Conservation (phyloP, 352 stramenopile genomes). For the Globisporangium acanthophoron region DNA sequence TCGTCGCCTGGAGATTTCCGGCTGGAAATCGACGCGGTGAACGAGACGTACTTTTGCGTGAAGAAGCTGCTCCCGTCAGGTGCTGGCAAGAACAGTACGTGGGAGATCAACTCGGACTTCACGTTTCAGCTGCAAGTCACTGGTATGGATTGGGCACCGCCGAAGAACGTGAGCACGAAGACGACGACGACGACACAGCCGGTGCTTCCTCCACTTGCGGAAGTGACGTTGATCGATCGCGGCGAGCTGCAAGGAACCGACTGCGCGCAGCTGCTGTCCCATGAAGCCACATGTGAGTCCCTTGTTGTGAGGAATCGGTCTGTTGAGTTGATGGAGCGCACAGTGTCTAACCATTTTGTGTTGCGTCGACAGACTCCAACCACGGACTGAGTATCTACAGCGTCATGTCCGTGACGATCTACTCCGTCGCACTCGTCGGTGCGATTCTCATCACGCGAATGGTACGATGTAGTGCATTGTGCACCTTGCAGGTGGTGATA, state of each 20-base stretch:
- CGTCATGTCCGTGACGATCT: slow-evolving; percentile 84
- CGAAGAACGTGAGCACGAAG: slow-evolving; percentile 6
- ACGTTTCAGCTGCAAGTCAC: slow-evolving; percentile 72
- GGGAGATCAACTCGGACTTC: slow-evolving; percentile 66
- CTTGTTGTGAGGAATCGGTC: neutral
- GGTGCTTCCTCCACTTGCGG: slow-evolving; percentile 40
- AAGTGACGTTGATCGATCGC: slow-evolving; percentile 59
- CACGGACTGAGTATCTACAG: slow-evolving; percentile 81
- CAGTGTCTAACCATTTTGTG: slow-evolving; percentile 8
- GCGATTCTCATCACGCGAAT: slow-evolving; percentile 79
- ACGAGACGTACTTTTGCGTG: slow-evolving; percentile 75
- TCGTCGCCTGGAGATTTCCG: slow-evolving; percentile 42
- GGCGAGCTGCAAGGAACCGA: slow-evolving; percentile 48
- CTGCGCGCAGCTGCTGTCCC: slow-evolving; percentile 62
- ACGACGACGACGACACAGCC: slow-evolving; percentile 9
- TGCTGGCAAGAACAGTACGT: slow-evolving; percentile 45
- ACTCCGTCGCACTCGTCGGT: slow-evolving; percentile 63
- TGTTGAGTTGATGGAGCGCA: neutral
- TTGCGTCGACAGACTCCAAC: slow-evolving; percentile 32
- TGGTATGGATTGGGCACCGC: slow-evolving; percentile 36
- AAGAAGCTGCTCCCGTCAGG: slow-evolving; percentile 60
- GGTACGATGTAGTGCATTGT: slow-evolving; percentile 22
- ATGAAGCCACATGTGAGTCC: slow-evolving; percentile 53
- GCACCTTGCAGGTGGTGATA: neutral
- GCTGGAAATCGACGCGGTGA: slow-evolving; percentile 42